Percentiles rank a stretch among this genome's conserved stretches.
These are phyloP conservation scores for Lolium rigidum DNA, from an alignment of 176 grass and related monocot genomes.

Conservation along the genomic window DNA sequence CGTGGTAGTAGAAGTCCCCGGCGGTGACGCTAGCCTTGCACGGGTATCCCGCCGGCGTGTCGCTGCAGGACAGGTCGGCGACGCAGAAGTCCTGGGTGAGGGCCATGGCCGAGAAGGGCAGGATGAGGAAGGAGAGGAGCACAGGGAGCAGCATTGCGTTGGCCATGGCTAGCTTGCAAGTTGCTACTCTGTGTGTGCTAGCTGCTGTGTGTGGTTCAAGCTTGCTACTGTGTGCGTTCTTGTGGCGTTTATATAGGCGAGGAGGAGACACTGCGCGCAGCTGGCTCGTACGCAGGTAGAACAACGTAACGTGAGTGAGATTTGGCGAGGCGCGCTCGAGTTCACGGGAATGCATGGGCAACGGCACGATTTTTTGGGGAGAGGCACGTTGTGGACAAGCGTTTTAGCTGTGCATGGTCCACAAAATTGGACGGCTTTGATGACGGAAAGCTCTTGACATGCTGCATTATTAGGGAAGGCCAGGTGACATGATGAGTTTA, in stretches of 20 bases:
- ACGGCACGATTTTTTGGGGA: constrained; percentile 10
- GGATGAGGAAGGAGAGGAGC: constrained; percentile 61
- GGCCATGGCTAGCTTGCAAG: constrained; percentile 39
- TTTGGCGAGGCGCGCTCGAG: constrained; percentile 21
- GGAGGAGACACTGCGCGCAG: neutral
- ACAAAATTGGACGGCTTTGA: constrained; percentile 22
- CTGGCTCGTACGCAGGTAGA: neutral
- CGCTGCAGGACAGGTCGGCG: constrained; percentile 56
- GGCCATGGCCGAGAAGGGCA: constrained; percentile 40
- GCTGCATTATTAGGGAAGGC: constrained; percentile 21
- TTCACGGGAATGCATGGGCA: constrained; percentile 35
- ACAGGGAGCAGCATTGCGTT: constrained; percentile 53
- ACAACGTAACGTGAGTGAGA: constrained; percentile 20
- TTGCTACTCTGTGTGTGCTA: neutral
- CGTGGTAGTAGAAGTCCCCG: constrained; percentile 59
- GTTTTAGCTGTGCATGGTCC: constrained; percentile 43
- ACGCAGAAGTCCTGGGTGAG: constrained; percentile 83
- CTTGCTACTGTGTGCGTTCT: neutral
- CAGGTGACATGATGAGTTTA: neutral
- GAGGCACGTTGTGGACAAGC: constrained; percentile 31
- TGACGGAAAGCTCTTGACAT: constrained; percentile 17
- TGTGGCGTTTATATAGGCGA: neutral
- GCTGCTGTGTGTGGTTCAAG: neutral
- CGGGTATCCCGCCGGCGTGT: constrained; percentile 58
- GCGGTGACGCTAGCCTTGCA: constrained; percentile 6